Percentiles rank a stretch among this genome's conserved stretches.
Conservation (phyloP, 1,139 yeast genomes). For the Saccharomyces uvarum region DNA sequence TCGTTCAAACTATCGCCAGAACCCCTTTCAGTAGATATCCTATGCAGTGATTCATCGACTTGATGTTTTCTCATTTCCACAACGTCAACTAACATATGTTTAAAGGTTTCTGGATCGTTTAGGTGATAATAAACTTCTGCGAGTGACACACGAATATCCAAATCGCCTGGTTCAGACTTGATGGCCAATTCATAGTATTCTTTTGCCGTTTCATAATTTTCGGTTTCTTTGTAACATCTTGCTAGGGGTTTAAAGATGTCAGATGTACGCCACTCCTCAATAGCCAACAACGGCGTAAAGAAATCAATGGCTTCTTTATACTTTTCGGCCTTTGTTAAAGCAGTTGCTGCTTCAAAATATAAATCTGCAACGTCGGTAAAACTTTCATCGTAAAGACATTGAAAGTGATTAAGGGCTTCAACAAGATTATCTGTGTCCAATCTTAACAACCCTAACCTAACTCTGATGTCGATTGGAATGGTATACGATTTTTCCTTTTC, state of each 20-base stretch:
- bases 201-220: constrained; percentile 63
- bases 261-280: constrained; percentile 43
- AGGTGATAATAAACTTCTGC: constrained; percentile 75
- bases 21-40: constrained; percentile 4
- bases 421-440: constrained; percentile 53
- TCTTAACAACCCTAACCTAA: constrained; percentile 68
- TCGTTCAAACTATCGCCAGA: constrained; percentile 13
- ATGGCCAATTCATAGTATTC: constrained; percentile 53
- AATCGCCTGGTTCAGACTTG: constrained; percentile 50
- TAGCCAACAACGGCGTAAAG: constrained; percentile 45
- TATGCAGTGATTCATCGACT: constrained; percentile 22
- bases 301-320: constrained; percentile 67
- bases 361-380: constrained; percentile 64
- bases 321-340: constrained; percentile 58
- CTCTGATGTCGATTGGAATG: constrained; percentile 80
- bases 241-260: constrained; percentile 61
- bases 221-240: constrained; percentile 68
- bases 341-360: constrained; percentile 67
- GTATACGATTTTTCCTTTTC: constrained; percentile 39
- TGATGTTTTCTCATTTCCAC: constrained; percentile 33
- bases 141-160: constrained; percentile 66
- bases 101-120: constrained; percentile 60
- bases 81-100: constrained; percentile 49
- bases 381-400: constrained; percentile 47
- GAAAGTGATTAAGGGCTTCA: constrained; percentile 70